phyloP scores from a whole-genome alignment of 176 grass and related monocot species.

The Carex cristatella region DNA sequence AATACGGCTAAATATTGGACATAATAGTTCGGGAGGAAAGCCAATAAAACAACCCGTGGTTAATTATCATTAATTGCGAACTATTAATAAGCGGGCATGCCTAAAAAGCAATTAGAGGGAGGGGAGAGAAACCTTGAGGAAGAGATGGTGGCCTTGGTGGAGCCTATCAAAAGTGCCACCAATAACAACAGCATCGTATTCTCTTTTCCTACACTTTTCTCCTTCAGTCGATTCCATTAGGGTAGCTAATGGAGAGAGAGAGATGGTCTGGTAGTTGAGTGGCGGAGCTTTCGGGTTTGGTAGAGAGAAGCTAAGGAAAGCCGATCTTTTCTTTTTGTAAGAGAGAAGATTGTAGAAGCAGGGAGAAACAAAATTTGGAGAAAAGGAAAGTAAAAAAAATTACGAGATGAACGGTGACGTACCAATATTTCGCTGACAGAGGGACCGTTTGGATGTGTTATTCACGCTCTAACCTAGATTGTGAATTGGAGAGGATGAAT shows the following conservation, averaged over 20 bases:
- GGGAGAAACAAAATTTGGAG: too few species aligned
- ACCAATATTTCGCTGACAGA: too few species aligned
- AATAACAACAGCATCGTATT: conserved; percentile 57
- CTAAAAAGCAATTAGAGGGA: background rate
- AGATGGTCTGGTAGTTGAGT: background rate
- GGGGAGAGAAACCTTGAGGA: conserved; percentile 49
- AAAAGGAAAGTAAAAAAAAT: too few species aligned
- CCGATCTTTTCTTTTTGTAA: too few species aligned
- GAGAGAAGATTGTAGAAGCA: too few species aligned
- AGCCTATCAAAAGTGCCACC: conserved; percentile 90
- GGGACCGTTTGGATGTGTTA: too few species aligned
- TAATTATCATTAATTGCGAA: background rate
- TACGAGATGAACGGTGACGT: too few species aligned
- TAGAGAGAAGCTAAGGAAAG: background rate
- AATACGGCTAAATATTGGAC: background rate
- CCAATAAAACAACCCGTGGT: background rate
- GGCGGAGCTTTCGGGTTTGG: background rate
- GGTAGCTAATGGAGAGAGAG: background rate
- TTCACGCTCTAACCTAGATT: too few species aligned
- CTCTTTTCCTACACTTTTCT: conserved; percentile 42
- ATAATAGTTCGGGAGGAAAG: background rate
- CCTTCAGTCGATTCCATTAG: conserved; percentile 47
- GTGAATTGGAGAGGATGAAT: too few species aligned
- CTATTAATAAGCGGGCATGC: background rate
- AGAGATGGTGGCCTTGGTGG: conserved; percentile 75